These are phyloP conservation scores for Saccharomycopsis selenospora DNA, from an alignment of 805 yeast species.

Conservation along the genomic window DNA sequence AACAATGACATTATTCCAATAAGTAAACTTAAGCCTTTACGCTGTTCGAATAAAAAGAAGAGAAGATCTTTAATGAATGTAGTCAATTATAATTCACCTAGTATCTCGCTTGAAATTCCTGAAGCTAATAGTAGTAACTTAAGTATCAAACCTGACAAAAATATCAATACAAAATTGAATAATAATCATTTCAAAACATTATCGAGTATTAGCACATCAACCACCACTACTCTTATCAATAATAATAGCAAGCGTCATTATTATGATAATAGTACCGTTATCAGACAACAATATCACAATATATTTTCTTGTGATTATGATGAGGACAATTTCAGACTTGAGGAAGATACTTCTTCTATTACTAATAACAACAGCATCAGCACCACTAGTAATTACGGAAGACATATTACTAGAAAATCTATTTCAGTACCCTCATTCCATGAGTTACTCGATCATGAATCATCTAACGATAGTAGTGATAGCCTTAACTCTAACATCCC, in stretches of 20 bases:
- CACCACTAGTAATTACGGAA: neutral
- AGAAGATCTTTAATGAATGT: conserved; percentile 10
- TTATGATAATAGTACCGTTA: neutral
- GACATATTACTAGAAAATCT: conserved; percentile 7
- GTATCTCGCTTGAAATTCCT: neutral
- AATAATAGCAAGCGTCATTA: neutral
- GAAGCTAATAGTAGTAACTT: neutral
- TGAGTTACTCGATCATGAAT: conserved; percentile 1
- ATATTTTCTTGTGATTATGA: neutral
- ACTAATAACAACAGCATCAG: neutral
- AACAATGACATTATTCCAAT: neutral
- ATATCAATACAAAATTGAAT: neutral
- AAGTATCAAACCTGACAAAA: neutral
- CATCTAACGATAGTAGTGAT: neutral
- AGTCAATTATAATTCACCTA: neutral
- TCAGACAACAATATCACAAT: neutral
- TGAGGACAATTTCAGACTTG: no score
- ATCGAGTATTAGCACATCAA: neutral
- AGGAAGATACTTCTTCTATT: no score
- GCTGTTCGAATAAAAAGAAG: conserved; percentile 17
- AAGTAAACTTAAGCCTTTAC: conserved; percentile 15
- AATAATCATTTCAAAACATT: neutral
- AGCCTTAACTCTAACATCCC: neutral
- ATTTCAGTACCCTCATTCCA: conserved; percentile 14
- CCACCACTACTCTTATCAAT: neutral